Base-by-base conservation (phyloP, 2,329 filamentous ascomycete species). In the Trichoderma cornu-damae region DNA sequence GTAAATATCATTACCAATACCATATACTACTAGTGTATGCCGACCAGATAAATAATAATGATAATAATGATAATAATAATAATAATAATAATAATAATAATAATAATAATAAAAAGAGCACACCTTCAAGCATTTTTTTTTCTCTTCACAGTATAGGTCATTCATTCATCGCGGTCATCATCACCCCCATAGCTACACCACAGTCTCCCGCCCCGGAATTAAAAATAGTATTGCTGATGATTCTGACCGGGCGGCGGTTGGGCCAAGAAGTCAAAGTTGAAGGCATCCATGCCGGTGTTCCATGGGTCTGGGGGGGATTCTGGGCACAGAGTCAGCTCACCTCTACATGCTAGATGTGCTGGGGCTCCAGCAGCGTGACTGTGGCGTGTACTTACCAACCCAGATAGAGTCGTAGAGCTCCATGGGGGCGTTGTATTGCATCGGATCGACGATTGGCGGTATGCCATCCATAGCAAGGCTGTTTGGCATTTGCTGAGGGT, bases 381-480 rank as follows among this genome's bases (percentile, higher is more conserved):
- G 50, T 20, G 20, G 20, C 7, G 20, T 34, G 16, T 28, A 74
- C 80, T 68, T 70, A 85, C 83, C 83, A 77, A 82, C 85, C 72
- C 85, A 86, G 44, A 87, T 87, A 3, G 82, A 85, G 64, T 86
- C 83, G 66, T 85, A 87, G 1, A 87, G 71, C 60, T 87, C 84
- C 82, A 87, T 83, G 1, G 84, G 84, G 35, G 83, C 84, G 76
- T 86, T 82, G 62, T 83, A 80, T 32, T 81, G 73, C 3, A 78
- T 74, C 14, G 81, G 80, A 59, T 85, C 83, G 9, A 81, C 72
- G 75, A 82, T 70, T 34, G 73, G 69, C 48, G 72, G 69, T 49
- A 83, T 69, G 44, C 77, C 77, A 6, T 79, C 69, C 32, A 82
- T 66, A 48, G 66, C 68, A 42, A 71, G 67, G 26, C 60, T 68